Evolutionary conservation across 768 basidiomycete species (phyloP).

Genomic region (Holtermanniella nyarrowii): DNA sequence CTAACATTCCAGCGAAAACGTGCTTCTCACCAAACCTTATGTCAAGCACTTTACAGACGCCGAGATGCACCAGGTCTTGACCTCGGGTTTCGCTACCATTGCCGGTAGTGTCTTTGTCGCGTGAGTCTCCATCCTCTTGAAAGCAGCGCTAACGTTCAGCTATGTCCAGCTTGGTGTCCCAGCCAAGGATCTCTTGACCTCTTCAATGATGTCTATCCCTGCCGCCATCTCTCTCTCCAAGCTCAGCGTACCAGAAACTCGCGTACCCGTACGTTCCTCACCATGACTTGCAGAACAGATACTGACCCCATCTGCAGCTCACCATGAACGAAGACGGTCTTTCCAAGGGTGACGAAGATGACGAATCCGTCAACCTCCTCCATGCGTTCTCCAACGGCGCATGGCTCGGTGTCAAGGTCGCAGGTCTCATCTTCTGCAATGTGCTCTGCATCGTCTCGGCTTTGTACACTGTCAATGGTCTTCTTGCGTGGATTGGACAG

Average conservation of each 20-base stretch:
- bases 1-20: slow-evolving; percentile 66
- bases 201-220: slow-evolving; percentile 90
- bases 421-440: slow-evolving; percentile 71
- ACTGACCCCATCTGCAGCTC: slow-evolving; percentile 65
- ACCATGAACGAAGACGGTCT: slow-evolving; percentile 7
- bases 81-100: slow-evolving; percentile 70
- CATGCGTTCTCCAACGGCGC: slow-evolving; percentile 84
- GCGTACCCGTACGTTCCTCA: slow-evolving; percentile 53
- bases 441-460: slow-evolving; percentile 76
- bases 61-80: slow-evolving; percentile 53
- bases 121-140: not conserved
- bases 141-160: slow-evolving; percentile 23
- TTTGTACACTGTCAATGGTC: slow-evolving; percentile 68
- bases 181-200: slow-evolving; percentile 46
- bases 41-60: slow-evolving; percentile 75
- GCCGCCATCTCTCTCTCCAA: slow-evolving; percentile 89
- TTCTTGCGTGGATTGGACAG: slow-evolving; percentile 78
- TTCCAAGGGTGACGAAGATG: slow-evolving; percentile 43
- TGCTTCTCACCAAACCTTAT: slow-evolving; percentile 73
- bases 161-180: slow-evolving; percentile 52
- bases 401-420: slow-evolving; percentile 71
- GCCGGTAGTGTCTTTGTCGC: slow-evolving; percentile 78
- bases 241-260: slow-evolving; percentile 69
- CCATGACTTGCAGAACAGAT: slow-evolving; percentile 61
- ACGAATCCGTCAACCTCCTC: slow-evolving; percentile 62